These are phyloP conservation scores for Vitis riparia DNA, from an alignment of 164 flowering plant species.

Conservation along the genomic window DNA sequence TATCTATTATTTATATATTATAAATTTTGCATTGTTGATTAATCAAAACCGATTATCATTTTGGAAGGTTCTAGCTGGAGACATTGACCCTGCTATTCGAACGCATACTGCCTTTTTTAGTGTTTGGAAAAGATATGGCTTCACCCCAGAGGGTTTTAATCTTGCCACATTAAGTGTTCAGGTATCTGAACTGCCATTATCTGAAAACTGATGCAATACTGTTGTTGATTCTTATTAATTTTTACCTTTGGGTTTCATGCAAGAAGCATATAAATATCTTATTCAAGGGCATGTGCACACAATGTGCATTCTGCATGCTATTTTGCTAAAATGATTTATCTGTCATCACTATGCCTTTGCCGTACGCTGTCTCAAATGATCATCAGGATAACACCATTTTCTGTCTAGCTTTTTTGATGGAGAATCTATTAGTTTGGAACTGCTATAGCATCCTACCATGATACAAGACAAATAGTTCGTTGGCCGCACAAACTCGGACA, in stretches of 20 bases:
- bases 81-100: conserved; percentile 88
- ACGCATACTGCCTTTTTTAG: conserved; percentile 93
- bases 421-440: background rate
- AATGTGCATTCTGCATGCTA: background rate
- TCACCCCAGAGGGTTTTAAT: conserved; percentile 98
- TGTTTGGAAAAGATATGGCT: conserved; percentile 97
- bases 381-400: background rate
- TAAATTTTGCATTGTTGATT: no score
- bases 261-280: background rate
- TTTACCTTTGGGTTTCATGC: background rate
- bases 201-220: background rate
- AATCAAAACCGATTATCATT: background rate
- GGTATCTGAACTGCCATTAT: conserved; percentile 40
- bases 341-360: background rate
- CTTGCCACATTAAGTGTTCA: conserved; percentile 92
- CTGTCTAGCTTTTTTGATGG: background rate
- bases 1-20: background rate
- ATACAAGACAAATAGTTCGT: background rate
- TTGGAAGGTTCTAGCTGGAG: conserved; percentile 94
- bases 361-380: background rate
- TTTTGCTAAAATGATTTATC: background rate
- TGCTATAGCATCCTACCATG: background rate
- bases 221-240: background rate
- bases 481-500: background rate
- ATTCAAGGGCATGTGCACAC: background rate